Evolutionary conservation across 2,329 filamentous ascomycete genomes (phyloP), one percentile per base, ranked within the genome.

Genomic region (Zymoseptoria crescenta): DNA sequence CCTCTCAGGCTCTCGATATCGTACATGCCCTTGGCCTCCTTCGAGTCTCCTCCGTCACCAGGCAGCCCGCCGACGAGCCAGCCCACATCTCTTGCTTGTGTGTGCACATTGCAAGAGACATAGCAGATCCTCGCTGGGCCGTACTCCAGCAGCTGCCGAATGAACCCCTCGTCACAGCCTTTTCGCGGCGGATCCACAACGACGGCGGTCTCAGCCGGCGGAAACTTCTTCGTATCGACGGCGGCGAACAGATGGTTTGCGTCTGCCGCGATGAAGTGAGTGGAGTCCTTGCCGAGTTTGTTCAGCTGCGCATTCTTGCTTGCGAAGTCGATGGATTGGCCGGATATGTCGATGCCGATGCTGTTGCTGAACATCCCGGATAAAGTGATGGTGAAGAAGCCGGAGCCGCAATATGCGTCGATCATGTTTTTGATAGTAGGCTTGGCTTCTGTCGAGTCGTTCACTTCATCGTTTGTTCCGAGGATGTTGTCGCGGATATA

Each of bases 51-150:
- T 69, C 20, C 62, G 10, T 67, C 71, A 62, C 61, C 71, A 13
- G 72, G 61, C 68, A 83, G 75, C 0, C 92, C 91, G 41, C 87
- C 81, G 0, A 97, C 91, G 68, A 99, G 76, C 62, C 93, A 84
- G 0, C 92, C 94, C 0, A 99, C 86, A 74, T 99, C 94, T 56
- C 94, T 80, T 13, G 94, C 94, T 80, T 97, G 94, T 8, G 93
- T 97, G 72, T 99, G 94, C 64, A 99, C 94, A 70, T 99, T 99
- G 69, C 94, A 99, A 71, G 89, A 96, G 49, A 99, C 93, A 73
- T 99, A 99, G 4, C 96, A 85, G 9, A 99, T 84, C 60, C 94
- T 81, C 64, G 81, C 81, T 0, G 94, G 93, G 0, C 82, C 88
- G 68, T 89, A 96, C 5, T 78, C 75, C 56, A 96, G 77, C 69